A percentile compares a stretch with the other conserved stretches of the same genome.
Conservation (phyloP, 164 flowering plant species). For the Brasenia schreberi region DNA sequence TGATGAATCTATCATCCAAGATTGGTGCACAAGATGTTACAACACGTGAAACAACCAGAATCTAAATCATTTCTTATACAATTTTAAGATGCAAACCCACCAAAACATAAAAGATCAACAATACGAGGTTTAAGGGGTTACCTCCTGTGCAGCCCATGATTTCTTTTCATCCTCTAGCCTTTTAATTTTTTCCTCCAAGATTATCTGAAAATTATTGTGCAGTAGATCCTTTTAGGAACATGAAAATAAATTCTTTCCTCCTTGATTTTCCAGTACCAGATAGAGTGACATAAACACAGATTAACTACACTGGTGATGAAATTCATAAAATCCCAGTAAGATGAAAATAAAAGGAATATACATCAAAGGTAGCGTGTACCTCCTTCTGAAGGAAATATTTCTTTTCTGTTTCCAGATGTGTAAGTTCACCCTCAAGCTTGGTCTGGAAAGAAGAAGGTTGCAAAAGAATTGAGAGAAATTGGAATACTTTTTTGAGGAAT, state of each 20-base stretch:
- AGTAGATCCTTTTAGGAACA: not conserved
- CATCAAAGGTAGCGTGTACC: not conserved
- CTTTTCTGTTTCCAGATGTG: not conserved
- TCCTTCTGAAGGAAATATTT: not conserved
- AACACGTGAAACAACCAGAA: too few species aligned
- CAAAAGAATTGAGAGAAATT: not conserved
- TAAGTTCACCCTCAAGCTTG: not conserved
- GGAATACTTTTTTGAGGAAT: not conserved
- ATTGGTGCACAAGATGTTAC: too few species aligned
- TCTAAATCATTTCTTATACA: too few species aligned
- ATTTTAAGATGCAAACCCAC: too few species aligned
- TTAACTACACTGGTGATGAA: not conserved
- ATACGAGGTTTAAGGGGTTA: constrained; percentile 1
- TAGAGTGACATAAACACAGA: not conserved
- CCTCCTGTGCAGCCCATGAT: constrained; percentile 29
- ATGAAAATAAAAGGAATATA: too few species aligned
- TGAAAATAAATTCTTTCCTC: not conserved
- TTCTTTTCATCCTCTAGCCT: constrained; percentile 21
- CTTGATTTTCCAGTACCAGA: not conserved
- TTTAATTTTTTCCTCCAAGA: constrained; percentile 8
- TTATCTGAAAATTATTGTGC: not conserved
- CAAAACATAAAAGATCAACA: too few species aligned
- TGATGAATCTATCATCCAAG: too few species aligned
- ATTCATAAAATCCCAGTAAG: not conserved
- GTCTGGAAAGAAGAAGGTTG: not conserved